These are phyloP conservation scores for Colletotrichum echinochloae DNA, from an alignment of 2,329 filamentous ascomycete genomes.

Conservation along the genomic window DNA sequence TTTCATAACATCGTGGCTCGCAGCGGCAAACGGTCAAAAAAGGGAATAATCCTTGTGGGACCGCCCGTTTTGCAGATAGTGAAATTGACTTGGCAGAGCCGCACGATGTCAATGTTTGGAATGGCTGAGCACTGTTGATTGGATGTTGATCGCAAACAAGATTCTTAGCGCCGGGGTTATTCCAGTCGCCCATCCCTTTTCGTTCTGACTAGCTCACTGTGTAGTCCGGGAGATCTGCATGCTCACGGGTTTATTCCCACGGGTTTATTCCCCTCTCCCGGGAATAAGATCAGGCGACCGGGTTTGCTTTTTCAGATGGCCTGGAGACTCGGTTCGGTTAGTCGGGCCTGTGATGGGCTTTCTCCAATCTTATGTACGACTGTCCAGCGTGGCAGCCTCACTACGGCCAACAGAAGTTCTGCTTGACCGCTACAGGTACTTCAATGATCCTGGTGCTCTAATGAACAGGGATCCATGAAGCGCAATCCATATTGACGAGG, in stretches of 20 bases:
- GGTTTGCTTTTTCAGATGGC: background rate
- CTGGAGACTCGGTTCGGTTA: background rate
- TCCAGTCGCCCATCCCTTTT: background rate
- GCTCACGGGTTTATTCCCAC: background rate
- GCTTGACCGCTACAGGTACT: background rate
- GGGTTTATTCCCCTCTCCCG: background rate
- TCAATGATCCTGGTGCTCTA: background rate
- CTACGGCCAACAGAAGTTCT: background rate
- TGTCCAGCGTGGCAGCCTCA: background rate
- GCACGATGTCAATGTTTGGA: background rate
- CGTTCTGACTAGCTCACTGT: background rate
- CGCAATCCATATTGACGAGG: background rate
- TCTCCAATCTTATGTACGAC: too few species aligned
- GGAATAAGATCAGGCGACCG: background rate
- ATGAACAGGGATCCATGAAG: background rate
- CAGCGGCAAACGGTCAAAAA: constrained; percentile 7
- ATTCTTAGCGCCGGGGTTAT: background rate
- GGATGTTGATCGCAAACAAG: background rate
- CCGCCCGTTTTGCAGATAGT: constrained; percentile 7
- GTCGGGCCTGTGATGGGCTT: background rate
- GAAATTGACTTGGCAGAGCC: constrained; percentile 11
- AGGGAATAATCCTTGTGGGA: background rate
- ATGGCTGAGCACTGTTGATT: background rate
- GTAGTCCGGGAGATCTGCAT: background rate
- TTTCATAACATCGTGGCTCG: constrained; percentile 1